Evolutionary conservation across 306 rosid genomes (phyloP), one percentile per base, ranked within the genome.

Genomic region (Trifolium dubium): DNA sequence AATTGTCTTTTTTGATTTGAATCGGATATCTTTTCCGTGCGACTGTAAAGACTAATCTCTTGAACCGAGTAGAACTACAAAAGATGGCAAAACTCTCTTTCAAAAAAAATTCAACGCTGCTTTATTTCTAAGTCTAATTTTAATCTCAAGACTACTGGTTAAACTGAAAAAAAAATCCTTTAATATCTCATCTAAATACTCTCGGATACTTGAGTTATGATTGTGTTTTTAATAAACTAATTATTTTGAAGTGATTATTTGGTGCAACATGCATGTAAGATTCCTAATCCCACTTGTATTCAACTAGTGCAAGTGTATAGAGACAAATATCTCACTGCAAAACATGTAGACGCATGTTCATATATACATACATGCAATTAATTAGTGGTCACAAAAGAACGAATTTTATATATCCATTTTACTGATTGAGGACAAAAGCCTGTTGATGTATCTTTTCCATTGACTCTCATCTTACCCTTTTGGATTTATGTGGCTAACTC

Each of bases 321-420:
- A 23, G 51, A 40, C 69, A 64, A 64, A 37, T 64, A 34, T 64
- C 70, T 64, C 64, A 35, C 28, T 60, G 71, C 54, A 77, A 62
- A 34, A 30, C 40, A 59, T 59, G 10, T 5, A 37, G 40, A 63
- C 23, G 64, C 13, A 64, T 37, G 65, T 23, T 64, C 50, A 5
- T 17, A 4, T 56, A 30, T 64, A 63, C 60, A 23, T 23, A 1
- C 23, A 23, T 23, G 23, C 23, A 23, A 23, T 23, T 23, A 43
- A 29, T 6, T 10, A 61, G 7, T 64, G 66, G 59, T 41, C 67
- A 40, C 23, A 34, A 46, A 58, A 23, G 64, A 73, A 60, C 41
- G 29, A 59, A 40, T 34, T 64, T 74, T 17, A 35, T 17, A 49
- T 49, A 61, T 74, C 23, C 37, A 46, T 40, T 9, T 56, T 23